Evolutionary conservation across 2,329 filamentous ascomycete genomes (phyloP).

Genomic region (Rutstroemia sp.): DNA sequence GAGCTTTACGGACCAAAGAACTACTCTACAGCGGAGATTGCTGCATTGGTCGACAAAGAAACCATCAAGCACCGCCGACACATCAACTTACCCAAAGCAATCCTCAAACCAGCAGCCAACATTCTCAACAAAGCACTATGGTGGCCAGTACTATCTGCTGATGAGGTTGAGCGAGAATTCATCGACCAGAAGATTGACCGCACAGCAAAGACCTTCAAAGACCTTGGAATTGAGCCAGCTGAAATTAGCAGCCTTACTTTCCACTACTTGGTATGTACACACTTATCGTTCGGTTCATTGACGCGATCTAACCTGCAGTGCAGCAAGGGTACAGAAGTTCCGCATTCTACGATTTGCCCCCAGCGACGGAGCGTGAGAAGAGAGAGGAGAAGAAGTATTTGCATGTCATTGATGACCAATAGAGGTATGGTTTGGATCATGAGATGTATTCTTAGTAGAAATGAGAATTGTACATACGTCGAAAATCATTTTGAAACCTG

Average conservation of each 20-base stretch:
- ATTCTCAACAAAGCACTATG: slow-evolving; percentile 77
- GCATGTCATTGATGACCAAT: slow-evolving; percentile 86
- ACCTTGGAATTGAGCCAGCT: slow-evolving; percentile 81
- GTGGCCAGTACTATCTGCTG: slow-evolving; percentile 78
- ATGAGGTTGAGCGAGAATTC: slow-evolving; percentile 87
- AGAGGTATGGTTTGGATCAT: slow-evolving; percentile 29
- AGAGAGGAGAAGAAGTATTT: slow-evolving; percentile 93
- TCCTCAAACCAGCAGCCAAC: slow-evolving; percentile 68
- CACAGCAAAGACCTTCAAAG: slow-evolving; percentile 89
- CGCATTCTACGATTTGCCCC: slow-evolving; percentile 86
- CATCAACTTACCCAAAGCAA: slow-evolving; percentile 77
- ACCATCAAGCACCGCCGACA: slow-evolving; percentile 85
- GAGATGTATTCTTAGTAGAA: slow-evolving; percentile 11
- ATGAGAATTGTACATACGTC: slow-evolving; percentile 32
- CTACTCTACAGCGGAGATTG: slow-evolving; percentile 84
- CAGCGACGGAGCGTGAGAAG: slow-evolving; percentile 90
- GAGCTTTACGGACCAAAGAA: slow-evolving; percentile 92
- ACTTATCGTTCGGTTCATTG: neutral
- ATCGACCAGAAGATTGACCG: slow-evolving; percentile 88
- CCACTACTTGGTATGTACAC: slow-evolving; percentile 71
- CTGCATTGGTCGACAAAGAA: slow-evolving; percentile 81
- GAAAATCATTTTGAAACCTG: neutral
- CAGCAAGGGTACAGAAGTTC: slow-evolving; percentile 87
- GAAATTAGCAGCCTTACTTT: slow-evolving; percentile 84
- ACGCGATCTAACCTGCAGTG: slow-evolving; percentile 30